Evolutionary conservation across 768 basidiomycete species (phyloP).

Genomic region (Lentinula boryana): DNA sequence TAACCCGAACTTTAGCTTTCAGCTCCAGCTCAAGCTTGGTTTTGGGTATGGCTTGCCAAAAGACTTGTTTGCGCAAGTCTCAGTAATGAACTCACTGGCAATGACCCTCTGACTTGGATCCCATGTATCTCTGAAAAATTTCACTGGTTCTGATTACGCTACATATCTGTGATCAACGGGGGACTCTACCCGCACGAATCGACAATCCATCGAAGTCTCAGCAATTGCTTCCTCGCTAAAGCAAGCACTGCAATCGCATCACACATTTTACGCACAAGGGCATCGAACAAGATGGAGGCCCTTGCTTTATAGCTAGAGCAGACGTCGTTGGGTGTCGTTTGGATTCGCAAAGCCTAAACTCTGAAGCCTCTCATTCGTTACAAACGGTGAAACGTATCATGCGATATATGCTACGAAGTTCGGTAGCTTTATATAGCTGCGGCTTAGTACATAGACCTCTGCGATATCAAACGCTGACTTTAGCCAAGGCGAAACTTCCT

Average conservation of each 20-base stretch:
- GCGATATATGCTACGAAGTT: conserved; percentile 13
- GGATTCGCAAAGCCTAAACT: not conserved
- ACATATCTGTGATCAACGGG: not conserved
- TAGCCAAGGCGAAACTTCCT: conserved; percentile 10
- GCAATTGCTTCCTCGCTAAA: not conserved
- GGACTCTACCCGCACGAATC: conserved; percentile 17
- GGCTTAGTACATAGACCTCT: conserved; percentile 18
- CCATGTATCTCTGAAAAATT: conserved; percentile 15
- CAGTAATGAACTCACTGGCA: not conserved
- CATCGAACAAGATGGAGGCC: conserved; percentile 17
- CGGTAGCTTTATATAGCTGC: conserved; percentile 11
- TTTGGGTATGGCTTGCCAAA: conserved; percentile 20
- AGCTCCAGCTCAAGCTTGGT: conserved; percentile 11
- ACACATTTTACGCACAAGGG: conserved; percentile 15
- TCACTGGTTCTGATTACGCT: conserved; percentile 16
- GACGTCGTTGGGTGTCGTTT: not conserved
- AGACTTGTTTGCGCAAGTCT: conserved; percentile 20
- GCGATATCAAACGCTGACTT: conserved; percentile 4
- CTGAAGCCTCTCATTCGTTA: conserved; percentile 4
- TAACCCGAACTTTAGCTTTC: conserved; percentile 13
- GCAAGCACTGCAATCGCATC: conserved; percentile 10
- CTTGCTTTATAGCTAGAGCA: conserved; percentile 15
- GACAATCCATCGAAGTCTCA: conserved; percentile 14
- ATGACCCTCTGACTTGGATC: not conserved
- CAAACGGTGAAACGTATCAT: conserved; percentile 15